phyloP scores from a whole-genome alignment of 208 protist genomes.

The Leishmania lainsoni region DNA sequence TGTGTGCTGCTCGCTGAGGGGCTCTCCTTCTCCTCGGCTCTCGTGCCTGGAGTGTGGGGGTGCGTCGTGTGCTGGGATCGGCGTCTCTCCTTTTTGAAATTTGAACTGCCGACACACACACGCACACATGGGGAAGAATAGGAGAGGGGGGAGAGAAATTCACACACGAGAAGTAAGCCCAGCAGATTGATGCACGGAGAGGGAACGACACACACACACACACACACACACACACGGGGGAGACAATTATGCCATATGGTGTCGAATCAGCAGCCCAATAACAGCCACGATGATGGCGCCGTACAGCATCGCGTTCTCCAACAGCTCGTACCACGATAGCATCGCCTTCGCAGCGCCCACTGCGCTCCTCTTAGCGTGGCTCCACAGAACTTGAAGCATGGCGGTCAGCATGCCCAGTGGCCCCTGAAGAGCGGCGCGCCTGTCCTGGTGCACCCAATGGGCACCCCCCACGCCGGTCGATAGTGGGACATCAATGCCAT shows the following conservation, averaged over 20 bases:
- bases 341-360: conserved; percentile 5
- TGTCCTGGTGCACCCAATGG: not conserved
- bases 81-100: not conserved
- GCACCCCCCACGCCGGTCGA: not conserved
- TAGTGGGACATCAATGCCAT: not conserved
- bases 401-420: not conserved
- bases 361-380: not conserved
- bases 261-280: conserved; percentile 47
- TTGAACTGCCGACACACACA: not conserved
- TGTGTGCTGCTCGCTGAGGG: not conserved
- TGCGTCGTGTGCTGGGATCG: not conserved
- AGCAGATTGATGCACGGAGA: too few species aligned
- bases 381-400: not conserved
- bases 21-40: too few species aligned
- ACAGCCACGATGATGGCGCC: conserved; percentile 33
- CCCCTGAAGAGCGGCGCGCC: not conserved
- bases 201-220: not conserved
- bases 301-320: conserved; percentile 34
- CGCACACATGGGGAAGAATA: too few species aligned
- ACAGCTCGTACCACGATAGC: conserved; percentile 20
- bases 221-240: not conserved
- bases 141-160: too few species aligned
- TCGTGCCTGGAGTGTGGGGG: too few species aligned
- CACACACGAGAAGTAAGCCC: too few species aligned
- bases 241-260: conserved; percentile 33